phyloP scores from a whole-genome alignment of 2,329 filamentous ascomycete species.

The Fusarium paranaense region DNA sequence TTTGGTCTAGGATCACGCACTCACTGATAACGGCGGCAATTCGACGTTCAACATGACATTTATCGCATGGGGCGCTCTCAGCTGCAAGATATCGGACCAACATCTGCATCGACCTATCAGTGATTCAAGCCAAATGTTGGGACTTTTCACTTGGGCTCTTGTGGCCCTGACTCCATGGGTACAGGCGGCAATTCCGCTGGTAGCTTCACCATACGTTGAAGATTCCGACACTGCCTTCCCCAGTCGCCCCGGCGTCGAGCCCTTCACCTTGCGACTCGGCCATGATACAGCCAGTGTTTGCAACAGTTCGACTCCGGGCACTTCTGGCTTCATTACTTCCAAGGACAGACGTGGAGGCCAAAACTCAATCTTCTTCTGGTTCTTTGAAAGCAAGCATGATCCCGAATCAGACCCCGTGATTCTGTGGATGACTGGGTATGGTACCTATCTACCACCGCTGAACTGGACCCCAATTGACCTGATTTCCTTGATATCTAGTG shows the following conservation, averaged over 20 bases:
- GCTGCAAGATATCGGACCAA: no score
- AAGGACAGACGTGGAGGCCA: neutral
- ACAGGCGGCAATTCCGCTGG: neutral
- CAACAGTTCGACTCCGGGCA: constrained; percentile 6
- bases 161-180: neutral
- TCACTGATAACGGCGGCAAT: no score
- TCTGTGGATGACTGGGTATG: constrained; percentile 13
- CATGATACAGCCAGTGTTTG: neutral
- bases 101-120: no score
- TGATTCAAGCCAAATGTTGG: no score
- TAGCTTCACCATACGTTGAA: neutral
- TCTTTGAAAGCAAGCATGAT: constrained; percentile 9
- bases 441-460: no score
- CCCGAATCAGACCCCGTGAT: constrained; percentile 2
- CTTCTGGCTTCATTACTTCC: neutral
- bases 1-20: neutral
- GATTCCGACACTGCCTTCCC: neutral
- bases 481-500: no score
- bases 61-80: no score
- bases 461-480: no score
- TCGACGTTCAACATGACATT: no score
- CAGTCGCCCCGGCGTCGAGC: neutral
- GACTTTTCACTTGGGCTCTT: neutral
- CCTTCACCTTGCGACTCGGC: neutral
- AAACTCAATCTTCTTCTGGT: constrained; percentile 6